Conservation (phyloP, 306 rosid genomes). For the Quercus dentata region DNA sequence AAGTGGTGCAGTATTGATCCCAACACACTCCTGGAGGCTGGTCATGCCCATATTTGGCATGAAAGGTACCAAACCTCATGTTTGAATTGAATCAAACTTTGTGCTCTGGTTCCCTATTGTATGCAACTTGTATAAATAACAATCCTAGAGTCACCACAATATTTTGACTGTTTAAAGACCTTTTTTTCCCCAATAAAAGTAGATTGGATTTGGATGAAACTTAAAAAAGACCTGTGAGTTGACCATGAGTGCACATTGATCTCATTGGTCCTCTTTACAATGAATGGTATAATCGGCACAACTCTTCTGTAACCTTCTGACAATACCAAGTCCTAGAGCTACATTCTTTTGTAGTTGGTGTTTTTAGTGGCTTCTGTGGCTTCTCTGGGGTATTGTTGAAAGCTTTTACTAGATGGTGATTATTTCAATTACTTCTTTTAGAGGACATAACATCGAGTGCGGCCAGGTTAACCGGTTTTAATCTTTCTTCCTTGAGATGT, state of each 20-base stretch:
- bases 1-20: conserved; percentile 99
- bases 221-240: background rate
- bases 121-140: background rate
- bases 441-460: background rate
- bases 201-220: background rate
- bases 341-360: background rate
- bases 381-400: background rate
- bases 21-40: conserved; percentile 67
- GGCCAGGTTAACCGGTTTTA: background rate
- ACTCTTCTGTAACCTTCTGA: background rate
- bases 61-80: conserved; percentile 59
- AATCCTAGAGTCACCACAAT: background rate
- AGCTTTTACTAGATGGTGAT: background rate
- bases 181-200: background rate
- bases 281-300: background rate
- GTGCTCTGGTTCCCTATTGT: conserved; percentile 7
- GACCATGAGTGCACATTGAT: background rate
- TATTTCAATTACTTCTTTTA: background rate
- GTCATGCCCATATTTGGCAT: conserved; percentile 98
- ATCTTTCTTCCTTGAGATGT: background rate
- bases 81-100: background rate
- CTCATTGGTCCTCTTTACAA: background rate
- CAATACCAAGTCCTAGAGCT: background rate
- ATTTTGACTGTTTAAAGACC: background rate
- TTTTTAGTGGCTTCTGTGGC: background rate